Base-by-base conservation (phyloP, 305 asterid genomes). In the Striga hermonthica region DNA sequence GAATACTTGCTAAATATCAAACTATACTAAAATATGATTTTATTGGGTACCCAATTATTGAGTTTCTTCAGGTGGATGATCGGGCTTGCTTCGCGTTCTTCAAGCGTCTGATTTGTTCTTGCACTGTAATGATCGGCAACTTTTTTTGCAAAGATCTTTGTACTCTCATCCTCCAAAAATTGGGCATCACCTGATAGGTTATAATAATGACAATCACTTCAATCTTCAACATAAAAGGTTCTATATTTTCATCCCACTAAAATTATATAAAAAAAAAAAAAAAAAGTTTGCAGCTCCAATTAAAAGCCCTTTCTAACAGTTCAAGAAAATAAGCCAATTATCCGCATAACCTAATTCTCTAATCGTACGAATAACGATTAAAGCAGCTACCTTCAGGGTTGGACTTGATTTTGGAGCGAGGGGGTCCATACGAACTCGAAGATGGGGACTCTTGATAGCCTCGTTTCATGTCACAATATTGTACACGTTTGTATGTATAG, bases 61-160 rank as follows among this genome's bases (percentile, higher is more conserved):
- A 82, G 84, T 37, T 79, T 79, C 82, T 82, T 82, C 76, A 82
- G 62, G 81, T 75, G 87, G 70, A 82, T 82, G 45, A 82, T 79
- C 4, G 84, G 84, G 75, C 86, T 82, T 3, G 86, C 86, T 74
- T 81, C 86, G 35, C 83, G 77, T 74, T 90, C 95, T 75, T 87
- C 95, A 6, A 87, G 81, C 3, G 99, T 90, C 77, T 93, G 99
- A 71, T 93, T 93, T 64, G 91, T 90, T 79, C 97, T 88, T 1
- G 95, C 82, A 64, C 97, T 93, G 83, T 90, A 93, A 83, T 93
- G 97, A 68, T 90, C 97, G 62, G 97, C 99, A 64, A 90, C 96
- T 81, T 86, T 90, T 86, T 83, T 81, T 11, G 95, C 95, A 76
- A 77, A 76, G 38, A 77, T 61, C 79, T 85, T 90, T 1, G 88